Base-by-base conservation (phyloP, 495 filamentous ascomycete genomes). In the Aspergillus bertholletiae region DNA sequence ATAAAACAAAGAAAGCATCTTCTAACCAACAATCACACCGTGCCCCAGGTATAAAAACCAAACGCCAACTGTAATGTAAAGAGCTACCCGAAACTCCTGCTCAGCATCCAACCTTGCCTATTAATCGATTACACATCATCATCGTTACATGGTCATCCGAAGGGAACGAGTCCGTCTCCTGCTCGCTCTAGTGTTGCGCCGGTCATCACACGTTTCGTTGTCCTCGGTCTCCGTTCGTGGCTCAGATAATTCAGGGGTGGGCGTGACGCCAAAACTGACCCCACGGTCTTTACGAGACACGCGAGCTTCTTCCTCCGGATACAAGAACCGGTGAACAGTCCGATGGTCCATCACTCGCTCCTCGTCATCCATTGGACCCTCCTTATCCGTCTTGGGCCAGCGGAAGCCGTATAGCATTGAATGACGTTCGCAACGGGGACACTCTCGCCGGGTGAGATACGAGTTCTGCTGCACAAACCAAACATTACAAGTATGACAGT, bases 301-400 rank as follows among this genome's bases (percentile, higher is more conserved):
- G 49, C 69, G 76, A 0, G 78, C 78, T 64, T 92, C 88, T 53
- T 89, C 87, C 13, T 86, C 77, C 0, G 81, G 77, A 15, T 73
- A 75, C 22, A 92, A 61, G 61, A 90, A 91, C 9, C 88, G 80
- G 63, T 91, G 84, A 13, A 92, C 74, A 0, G 74, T 81, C 22
- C 88, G 73, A 56, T 91, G 88, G 56, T 92, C 88, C 60, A 90
- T 77, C 7, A 92, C 69, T 2, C 88, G 77, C 51, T 88, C 86
- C 63, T 96, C 91, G 21, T 80, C 83, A 62, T 97, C 94, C 11
- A 74, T 55, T 17, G 80, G 80, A 0, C 88, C 88, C 53, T 85
- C 80, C 20, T 77, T 84, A 32, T 96, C 88, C 2, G 95, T 97
- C 71, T 97, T 95, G 17, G 94, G 94, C 95, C 95, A 99, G 48